Evolutionary conservation across 305 asterid species (phyloP).

Genomic region (Fraxinus dipetala): DNA sequence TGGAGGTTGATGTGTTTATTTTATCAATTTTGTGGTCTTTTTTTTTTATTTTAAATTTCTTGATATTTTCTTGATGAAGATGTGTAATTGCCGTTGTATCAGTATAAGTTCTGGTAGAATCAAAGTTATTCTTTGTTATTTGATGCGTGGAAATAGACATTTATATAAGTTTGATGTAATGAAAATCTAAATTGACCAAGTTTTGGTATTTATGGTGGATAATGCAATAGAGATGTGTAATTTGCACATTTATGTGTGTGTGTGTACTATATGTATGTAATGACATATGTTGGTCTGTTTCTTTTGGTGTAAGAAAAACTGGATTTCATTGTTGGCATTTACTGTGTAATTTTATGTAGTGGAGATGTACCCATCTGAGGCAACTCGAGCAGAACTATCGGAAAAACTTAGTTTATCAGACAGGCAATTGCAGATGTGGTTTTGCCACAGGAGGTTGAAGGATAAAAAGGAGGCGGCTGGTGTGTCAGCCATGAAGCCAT

Average conservation of each 20-base stretch:
- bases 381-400: constrained; percentile 70
- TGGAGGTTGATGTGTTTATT: constrained; percentile 6
- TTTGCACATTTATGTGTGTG: background rate
- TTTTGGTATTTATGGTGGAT: constrained; percentile 22
- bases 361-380: constrained; percentile 88
- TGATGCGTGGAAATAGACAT: background rate
- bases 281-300: background rate
- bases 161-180: background rate
- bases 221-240: constrained; percentile 15
- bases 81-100: background rate
- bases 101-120: background rate
- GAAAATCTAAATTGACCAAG: constrained; percentile 2
- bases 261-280: background rate
- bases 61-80: background rate
- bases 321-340: constrained; percentile 20
- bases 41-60: background rate
- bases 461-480: constrained; percentile 80
- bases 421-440: constrained; percentile 99
- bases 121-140: background rate
- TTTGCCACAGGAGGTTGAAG: constrained; percentile 93
- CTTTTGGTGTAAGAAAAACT: background rate
- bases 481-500: constrained; percentile 56
- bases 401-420: constrained; percentile 77
- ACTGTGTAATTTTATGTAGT: constrained; percentile 45
- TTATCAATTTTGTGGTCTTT: background rate